Evolutionary conservation across 805 yeast genomes (phyloP), one percentile per base, ranked within the genome.

Genomic region (Helenozyma rhizophorensis): DNA sequence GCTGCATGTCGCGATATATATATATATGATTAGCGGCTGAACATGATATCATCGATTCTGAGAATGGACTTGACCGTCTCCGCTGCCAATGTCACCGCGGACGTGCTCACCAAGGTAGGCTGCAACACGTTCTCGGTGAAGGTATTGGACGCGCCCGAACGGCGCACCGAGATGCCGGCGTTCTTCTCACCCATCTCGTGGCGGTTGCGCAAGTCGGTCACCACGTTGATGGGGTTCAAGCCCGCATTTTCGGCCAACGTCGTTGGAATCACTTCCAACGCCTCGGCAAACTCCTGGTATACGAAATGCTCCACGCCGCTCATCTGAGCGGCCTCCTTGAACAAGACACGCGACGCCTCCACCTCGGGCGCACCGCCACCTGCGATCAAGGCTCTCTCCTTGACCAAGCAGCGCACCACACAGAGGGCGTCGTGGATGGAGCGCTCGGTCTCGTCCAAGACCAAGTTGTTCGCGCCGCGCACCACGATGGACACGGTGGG

Each of bases 341-440:
- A 66, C 45, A 88, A 64, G 10, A 75, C 74, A 43, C 90, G 76
- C 9, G 96, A 78, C 6, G 86, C 80, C 67, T 89, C 96, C 45
- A 88, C 78, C 63, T 88, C 97, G 28, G 97, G 95, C 5, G 98
- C 97, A 51, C 97, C 98, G 43, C 98, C 99, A 50, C 99, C 99
- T 10, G 97, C 96, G 64, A 93, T 88, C 54, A 84, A 68, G 1
- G 89, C 95, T 53, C 76, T 82, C 57, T 85, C 87, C 55, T 87
- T 86, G 17, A 88, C 95, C 35, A 87, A 69, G 63, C 96, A 83
- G 57, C 95, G 68, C 42, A 83, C 71, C 35, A 90, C 98, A 73
- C 99, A 93, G 37, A 93, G 72, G 0, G 98, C 97, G 62, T 93
- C 99, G 54, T 93, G 99, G 43, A 93, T 68, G 3, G 97, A 89